These are phyloP conservation scores for Penicillium sp. DNA, from an alignment of 2,329 filamentous ascomycete genomes.

Conservation along the genomic window DNA sequence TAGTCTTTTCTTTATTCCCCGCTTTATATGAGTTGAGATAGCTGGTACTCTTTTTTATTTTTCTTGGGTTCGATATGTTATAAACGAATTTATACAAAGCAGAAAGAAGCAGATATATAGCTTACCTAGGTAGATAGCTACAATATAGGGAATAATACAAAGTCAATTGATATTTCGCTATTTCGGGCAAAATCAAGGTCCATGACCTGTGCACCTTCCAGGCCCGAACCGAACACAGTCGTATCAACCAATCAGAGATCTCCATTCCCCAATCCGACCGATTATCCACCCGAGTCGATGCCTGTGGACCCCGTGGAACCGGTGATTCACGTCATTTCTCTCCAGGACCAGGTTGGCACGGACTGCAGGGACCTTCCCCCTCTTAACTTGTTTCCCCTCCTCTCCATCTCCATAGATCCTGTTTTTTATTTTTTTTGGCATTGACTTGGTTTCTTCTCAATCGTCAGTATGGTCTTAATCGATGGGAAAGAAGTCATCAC, in stretches of 20 bases:
- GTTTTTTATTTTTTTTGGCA: neutral
- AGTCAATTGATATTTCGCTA: too few species aligned
- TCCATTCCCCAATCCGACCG: neutral
- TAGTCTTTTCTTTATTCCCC: neutral
- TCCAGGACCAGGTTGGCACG: conserved; percentile 4
- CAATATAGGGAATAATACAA: neutral
- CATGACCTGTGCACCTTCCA: neutral
- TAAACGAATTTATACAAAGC: neutral
- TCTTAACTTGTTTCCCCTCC: neutral
- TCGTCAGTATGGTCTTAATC: conserved; percentile 75
- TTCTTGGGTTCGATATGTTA: neutral
- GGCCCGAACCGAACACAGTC: neutral
- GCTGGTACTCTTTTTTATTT: neutral
- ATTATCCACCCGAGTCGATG: neutral
- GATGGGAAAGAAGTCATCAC: conserved; percentile 85
- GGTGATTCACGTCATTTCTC: conserved; percentile 2
- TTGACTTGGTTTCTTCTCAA: neutral
- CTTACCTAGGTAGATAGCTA: neutral
- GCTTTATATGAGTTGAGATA: neutral
- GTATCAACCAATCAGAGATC: neutral
- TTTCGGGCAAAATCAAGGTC: neutral
- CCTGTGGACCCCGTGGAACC: neutral
- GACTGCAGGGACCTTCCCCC: neutral
- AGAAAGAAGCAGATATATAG: too few species aligned
- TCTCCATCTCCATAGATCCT: neutral